Base-by-base conservation (phyloP, 805 yeast genomes). In the Wickerhamiella siamensis region DNA sequence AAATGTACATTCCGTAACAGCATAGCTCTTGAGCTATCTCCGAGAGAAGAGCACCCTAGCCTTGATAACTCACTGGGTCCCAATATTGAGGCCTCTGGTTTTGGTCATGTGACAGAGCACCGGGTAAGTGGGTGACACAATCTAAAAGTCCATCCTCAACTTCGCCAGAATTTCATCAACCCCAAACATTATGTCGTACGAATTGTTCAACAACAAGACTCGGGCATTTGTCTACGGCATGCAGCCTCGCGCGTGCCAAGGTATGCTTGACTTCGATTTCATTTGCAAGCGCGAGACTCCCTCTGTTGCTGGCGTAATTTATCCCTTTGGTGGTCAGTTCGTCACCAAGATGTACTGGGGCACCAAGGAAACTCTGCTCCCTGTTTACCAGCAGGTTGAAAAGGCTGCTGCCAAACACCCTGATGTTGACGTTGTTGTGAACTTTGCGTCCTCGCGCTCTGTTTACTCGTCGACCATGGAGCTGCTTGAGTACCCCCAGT, bases 281-380 rank as follows among this genome's bases (percentile, higher is more conserved):
- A 61, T 65, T 50, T 66, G 71, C 57, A 61, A 60, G 52, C 65
- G 70, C 46, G 60, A 59, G 37, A 57, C 58, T 26, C 70, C 70
- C 36, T 65, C 70, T 12, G 71, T 65, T 10, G 71, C 70, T 36
- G 70, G 69, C 36, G 61, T 65, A 39, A 66, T 65, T 47, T 65
- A 65, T 53, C 71, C 70, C 31, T 65, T 65, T 47, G 70, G 70
- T 36, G 68, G 69, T 38, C 70, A 65, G 47, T 62, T 60, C 45
- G 63, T 63, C 51, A 53, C 66, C 44, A 65, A 65, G 55, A 59
- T 65, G 68, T 65, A 66, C 64, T 65, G 70, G 70, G 70, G 70
- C 36, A 65, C 70, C 53, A 62, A 64, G 61, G 70, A 65, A 56
- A 64, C 66, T 14, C 56, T 66, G 17, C 51, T 65, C 20, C 70